These are phyloP conservation scores for Triticum monococcum DNA, from an alignment of 176 grass and related monocot species.

Conservation along the genomic window DNA sequence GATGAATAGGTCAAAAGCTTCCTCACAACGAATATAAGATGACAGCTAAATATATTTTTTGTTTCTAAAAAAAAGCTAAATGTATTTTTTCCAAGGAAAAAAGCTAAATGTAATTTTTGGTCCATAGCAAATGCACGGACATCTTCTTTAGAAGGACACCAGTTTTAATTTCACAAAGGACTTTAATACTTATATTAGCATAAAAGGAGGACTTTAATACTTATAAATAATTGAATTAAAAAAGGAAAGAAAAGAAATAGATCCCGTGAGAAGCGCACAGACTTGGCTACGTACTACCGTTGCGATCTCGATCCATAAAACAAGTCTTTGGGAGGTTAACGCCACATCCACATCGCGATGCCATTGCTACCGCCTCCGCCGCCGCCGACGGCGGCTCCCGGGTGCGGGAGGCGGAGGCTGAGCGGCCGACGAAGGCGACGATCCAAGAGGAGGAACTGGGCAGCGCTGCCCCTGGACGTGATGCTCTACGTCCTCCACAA, in stretches of 20 bases:
- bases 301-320: neutral
- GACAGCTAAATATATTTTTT: too few relatives aligned
- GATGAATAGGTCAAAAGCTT: too few relatives aligned
- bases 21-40: too few relatives aligned
- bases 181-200: too few relatives aligned
- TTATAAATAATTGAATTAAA: too few relatives aligned
- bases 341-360: neutral
- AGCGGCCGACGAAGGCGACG: neutral
- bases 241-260: neutral
- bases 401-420: neutral
- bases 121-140: too few relatives aligned
- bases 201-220: too few relatives aligned
- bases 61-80: too few relatives aligned
- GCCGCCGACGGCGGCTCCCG: neutral
- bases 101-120: too few relatives aligned
- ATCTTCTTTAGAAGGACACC: too few relatives aligned
- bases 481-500: neutral
- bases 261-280: neutral
- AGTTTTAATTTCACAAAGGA: too few relatives aligned
- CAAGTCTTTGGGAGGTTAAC: neutral
- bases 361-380: neutral
- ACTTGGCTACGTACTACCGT: neutral
- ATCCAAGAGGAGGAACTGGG: conserved; percentile 5
- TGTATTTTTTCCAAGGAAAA: too few relatives aligned
- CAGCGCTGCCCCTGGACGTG: neutral